Conservation (phyloP, 2,329 filamentous ascomycete species). For the Fusarium keratoplasticum region DNA sequence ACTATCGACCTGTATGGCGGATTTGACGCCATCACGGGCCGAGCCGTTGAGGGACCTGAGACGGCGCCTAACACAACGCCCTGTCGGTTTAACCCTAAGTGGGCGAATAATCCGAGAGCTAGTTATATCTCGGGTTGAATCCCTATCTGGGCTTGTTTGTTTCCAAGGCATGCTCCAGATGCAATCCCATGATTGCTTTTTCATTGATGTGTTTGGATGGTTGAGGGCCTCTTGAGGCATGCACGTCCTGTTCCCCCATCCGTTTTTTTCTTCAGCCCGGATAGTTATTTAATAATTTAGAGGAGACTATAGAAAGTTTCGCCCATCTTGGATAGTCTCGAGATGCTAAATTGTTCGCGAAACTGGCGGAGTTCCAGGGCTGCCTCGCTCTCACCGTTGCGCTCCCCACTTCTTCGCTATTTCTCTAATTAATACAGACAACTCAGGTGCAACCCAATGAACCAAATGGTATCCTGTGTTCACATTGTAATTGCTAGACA, state of each 20-base stretch:
- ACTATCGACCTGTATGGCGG: not conserved
- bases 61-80: not conserved
- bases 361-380: not conserved
- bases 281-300: not conserved
- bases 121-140: not conserved
- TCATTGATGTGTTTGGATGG: not conserved
- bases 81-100: not conserved
- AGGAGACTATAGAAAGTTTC: not conserved
- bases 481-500: not conserved
- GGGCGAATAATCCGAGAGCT: not conserved
- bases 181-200: not conserved
- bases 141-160: not conserved
- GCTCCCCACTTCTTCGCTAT: not conserved
- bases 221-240: not conserved
- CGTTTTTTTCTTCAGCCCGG: not conserved
- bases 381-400: not conserved
- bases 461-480: not conserved
- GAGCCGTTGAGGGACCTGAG: not conserved
- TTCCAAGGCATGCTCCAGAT: not conserved
- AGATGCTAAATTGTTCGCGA: not conserved
- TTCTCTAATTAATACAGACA: not conserved
- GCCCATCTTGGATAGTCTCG: not conserved
- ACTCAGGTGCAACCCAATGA: not conserved
- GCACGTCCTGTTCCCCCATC: not conserved
- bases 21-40: not conserved